These are phyloP conservation scores for Candida multigemmis DNA, from an alignment of 805 yeast genomes.

Conservation along the genomic window DNA sequence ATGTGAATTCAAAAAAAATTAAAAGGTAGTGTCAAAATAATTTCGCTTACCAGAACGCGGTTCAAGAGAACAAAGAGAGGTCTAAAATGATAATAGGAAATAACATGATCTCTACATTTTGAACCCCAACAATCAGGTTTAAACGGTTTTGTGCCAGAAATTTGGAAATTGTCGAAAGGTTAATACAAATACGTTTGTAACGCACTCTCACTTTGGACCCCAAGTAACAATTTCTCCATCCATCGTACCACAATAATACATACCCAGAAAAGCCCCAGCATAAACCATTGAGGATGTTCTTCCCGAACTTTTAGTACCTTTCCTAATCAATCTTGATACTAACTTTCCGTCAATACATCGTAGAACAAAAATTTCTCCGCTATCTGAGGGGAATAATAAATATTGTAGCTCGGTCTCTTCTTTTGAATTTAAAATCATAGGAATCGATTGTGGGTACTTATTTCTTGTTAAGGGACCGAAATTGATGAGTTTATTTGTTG, in stretches of 20 bases:
- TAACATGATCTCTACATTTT: too few relatives aligned
- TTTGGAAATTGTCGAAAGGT: too few relatives aligned
- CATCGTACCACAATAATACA: constrained; percentile 51
- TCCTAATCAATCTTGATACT: constrained; percentile 44
- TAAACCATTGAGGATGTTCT: constrained; percentile 46
- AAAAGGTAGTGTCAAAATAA: too few relatives aligned
- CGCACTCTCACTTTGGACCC: constrained; percentile 21
- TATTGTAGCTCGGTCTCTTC: constrained; percentile 48
- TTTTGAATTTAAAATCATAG: constrained; percentile 42
- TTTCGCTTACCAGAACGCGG: constrained; percentile 1
- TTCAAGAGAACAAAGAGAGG: too few relatives aligned
- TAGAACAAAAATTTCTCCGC: constrained; percentile 57
- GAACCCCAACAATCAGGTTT: too few relatives aligned
- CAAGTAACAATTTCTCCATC: constrained; percentile 61
- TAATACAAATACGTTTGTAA: neutral
- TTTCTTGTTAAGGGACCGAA: constrained; percentile 75
- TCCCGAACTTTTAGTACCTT: constrained; percentile 27
- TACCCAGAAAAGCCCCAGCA: constrained; percentile 34
- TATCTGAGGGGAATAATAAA: constrained; percentile 66
- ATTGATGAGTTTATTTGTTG: constrained; percentile 54
- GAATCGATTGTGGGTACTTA: constrained; percentile 39
- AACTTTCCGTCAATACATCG: constrained; percentile 55
- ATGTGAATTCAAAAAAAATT: too few relatives aligned
- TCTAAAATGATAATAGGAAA: too few relatives aligned
- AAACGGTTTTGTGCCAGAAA: too few relatives aligned